These are phyloP conservation scores for Saccharomycopsis babjevae DNA, from an alignment of 805 yeast genomes.

Conservation along the genomic window DNA sequence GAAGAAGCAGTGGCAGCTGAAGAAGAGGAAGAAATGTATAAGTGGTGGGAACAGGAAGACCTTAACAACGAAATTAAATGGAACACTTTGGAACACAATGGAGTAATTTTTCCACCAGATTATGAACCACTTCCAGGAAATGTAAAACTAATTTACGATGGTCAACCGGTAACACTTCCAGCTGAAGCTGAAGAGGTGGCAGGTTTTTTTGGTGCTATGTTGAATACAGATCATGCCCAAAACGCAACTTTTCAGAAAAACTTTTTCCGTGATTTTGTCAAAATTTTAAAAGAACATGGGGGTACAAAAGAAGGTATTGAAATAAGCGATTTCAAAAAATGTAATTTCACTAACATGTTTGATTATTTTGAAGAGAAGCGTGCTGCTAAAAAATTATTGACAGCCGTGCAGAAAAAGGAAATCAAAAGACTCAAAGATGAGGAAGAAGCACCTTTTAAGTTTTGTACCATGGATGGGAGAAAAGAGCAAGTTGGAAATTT, in stretches of 20 bases:
- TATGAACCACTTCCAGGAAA: conserved; percentile 77
- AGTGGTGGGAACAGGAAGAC: conserved; percentile 80
- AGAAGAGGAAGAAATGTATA: conserved; percentile 52
- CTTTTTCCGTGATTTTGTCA: conserved; percentile 69
- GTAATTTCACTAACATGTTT: conserved; percentile 71
- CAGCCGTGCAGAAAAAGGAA: conserved; percentile 66
- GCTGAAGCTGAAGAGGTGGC: conserved; percentile 91
- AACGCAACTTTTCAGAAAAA: conserved; percentile 81
- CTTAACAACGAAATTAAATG: conserved; percentile 72
- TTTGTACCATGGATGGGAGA: conserved; percentile 75
- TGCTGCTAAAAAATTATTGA: conserved; percentile 59
- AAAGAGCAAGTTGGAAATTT: conserved; percentile 90
- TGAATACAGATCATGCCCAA: conserved; percentile 80
- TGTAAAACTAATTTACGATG: conserved; percentile 68
- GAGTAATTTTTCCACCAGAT: conserved; percentile 88
- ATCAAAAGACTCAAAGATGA: conserved; percentile 64
- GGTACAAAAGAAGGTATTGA: conserved; percentile 40
- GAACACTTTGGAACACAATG: conserved; percentile 79
- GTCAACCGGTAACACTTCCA: conserved; percentile 66
- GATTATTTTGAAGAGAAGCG: conserved; percentile 59
- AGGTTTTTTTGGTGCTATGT: conserved; percentile 83
- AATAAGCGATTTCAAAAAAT: conserved; percentile 49
- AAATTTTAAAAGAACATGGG: conserved; percentile 59
- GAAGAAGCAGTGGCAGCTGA: conserved; percentile 29
- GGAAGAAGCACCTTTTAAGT: conserved; percentile 70